These are phyloP conservation scores for Lolium multiflorum DNA, from an alignment of 176 grass and related monocot species.

Conservation along the genomic window DNA sequence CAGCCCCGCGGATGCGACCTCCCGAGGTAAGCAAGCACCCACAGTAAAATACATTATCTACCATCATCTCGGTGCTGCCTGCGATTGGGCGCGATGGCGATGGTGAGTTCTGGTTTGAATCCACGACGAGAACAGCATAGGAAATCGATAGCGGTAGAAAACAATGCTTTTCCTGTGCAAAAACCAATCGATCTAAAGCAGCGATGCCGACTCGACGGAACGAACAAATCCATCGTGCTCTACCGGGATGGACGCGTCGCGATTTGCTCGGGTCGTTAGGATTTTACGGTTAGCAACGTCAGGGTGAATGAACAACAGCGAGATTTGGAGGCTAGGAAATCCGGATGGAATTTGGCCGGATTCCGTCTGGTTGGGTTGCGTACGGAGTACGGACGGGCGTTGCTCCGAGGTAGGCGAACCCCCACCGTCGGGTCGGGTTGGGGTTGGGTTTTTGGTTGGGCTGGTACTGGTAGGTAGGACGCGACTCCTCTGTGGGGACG, in stretches of 20 bases:
- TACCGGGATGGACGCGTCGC: not conserved
- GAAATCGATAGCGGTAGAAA: not conserved
- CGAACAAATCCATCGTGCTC: not conserved
- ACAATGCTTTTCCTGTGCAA: not conserved
- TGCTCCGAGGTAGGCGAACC: conserved; percentile 19
- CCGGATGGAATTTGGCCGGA: not conserved
- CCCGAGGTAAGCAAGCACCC: conserved; percentile 60
- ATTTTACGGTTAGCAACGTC: not conserved
- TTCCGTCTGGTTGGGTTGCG: not conserved
- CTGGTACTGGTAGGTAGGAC: not conserved
- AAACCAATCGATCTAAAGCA: not conserved
- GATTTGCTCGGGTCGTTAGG: not conserved
- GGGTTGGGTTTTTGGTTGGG: not conserved
- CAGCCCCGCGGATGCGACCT: conserved; percentile 75
- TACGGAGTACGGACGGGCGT: not conserved
- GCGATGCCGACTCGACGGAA: not conserved
- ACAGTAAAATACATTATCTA: not conserved
- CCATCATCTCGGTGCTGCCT: not conserved
- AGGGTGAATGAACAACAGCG: conserved; percentile 6
- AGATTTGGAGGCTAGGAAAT: not conserved
- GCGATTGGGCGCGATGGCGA: not conserved
- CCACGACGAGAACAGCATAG: not conserved
- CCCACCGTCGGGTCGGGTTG: not conserved
- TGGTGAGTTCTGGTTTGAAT: not conserved
- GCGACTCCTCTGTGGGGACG: not conserved